Conservation (phyloP, 495 filamentous ascomycete species). For the Recurvomyces mirabilis region DNA sequence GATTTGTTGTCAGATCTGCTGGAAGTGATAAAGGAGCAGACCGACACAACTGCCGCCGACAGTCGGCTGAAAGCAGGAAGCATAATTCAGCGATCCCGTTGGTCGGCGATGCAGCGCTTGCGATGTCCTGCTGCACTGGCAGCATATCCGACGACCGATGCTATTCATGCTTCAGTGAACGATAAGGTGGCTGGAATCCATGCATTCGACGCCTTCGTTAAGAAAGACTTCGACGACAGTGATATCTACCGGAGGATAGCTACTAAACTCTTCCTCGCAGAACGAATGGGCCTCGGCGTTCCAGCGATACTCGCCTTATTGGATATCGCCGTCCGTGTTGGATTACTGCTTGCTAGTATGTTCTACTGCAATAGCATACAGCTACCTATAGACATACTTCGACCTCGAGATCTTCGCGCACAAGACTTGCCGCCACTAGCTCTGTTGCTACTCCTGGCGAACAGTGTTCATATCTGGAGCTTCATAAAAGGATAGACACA, state of each 20-base stretch:
- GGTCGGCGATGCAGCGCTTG: constrained; percentile 20
- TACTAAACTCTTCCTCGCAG: constrained; percentile 25
- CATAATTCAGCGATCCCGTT: constrained; percentile 9
- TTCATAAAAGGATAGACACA: constrained; percentile 18
- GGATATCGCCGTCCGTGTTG: constrained; percentile 20
- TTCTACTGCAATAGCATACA: not conserved
- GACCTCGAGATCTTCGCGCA: not conserved
- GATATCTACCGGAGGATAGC: constrained; percentile 21
- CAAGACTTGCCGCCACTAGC: not conserved
- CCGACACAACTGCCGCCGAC: not conserved
- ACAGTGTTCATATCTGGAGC: constrained; percentile 22
- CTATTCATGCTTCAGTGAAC: not conserved
- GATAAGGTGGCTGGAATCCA: constrained; percentile 17
- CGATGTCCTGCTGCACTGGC: constrained; percentile 23
- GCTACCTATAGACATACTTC: constrained; percentile 1
- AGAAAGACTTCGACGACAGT: not conserved
- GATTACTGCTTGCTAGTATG: constrained; percentile 13
- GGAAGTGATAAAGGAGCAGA: not conserved
- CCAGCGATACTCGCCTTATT: constrained; percentile 13
- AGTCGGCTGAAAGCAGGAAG: no score
- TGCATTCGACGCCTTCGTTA: constrained; percentile 23
- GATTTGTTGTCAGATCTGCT: constrained; percentile 31
- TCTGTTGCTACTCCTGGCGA: constrained; percentile 8
- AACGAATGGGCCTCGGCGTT: constrained; percentile 24
- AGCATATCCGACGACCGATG: constrained; percentile 17